phyloP scores from a whole-genome alignment of 1,284 basidiomycete species.

The Naganishia sp. region DNA sequence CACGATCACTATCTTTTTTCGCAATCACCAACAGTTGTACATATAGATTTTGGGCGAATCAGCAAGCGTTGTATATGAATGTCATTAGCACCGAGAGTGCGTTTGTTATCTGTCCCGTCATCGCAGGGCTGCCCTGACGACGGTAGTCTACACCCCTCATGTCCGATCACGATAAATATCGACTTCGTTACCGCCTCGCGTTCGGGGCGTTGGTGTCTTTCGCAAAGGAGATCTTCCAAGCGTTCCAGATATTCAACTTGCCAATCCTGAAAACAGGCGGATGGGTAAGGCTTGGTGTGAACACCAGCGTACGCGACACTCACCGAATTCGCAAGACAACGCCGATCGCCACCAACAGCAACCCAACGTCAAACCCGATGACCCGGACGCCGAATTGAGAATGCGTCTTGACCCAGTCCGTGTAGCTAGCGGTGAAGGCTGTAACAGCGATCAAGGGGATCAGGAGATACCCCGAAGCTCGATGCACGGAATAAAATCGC shows the following conservation, averaged over 20 bases:
- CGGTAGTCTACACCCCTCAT: background rate
- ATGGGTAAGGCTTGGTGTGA: too few species aligned
- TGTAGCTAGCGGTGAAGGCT: constrained; percentile 43
- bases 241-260: constrained; percentile 24
- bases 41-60: too few species aligned
- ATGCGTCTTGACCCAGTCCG: constrained; percentile 37
- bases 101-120: too few species aligned
- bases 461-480: constrained; percentile 49
- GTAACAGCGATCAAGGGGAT: constrained; percentile 44
- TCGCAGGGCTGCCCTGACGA: too few species aligned
- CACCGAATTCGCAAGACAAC: constrained; percentile 42
- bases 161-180: background rate
- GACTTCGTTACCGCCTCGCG: too few species aligned
- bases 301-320: constrained; percentile 26
- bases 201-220: background rate
- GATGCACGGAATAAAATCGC: constrained; percentile 51
- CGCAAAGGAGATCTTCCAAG: constrained; percentile 12
- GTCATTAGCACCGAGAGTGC: too few species aligned
- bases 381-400: constrained; percentile 39
- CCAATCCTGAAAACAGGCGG: constrained; percentile 8
- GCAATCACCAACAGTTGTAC: too few species aligned
- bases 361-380: constrained; percentile 45
- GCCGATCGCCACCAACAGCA: constrained; percentile 44
- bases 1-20: too few species aligned
- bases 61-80: too few species aligned